Conservation (phyloP, 2,329 filamentous ascomycete genomes). For the Pseudogymnoascus sp. region DNA sequence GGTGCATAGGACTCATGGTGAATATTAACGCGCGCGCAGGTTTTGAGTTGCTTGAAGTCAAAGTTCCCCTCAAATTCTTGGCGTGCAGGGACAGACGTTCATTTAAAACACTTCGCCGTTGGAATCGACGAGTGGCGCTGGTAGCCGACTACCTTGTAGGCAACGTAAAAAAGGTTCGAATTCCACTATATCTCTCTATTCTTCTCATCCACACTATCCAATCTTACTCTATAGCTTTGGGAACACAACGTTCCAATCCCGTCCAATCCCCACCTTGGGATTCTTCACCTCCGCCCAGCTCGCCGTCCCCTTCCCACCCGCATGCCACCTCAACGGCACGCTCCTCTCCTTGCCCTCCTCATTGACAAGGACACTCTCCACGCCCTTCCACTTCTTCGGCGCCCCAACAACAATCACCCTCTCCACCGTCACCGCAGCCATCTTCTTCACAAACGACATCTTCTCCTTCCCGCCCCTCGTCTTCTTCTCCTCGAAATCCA, state of each 20-base stretch:
- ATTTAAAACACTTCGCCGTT: too few relatives aligned
- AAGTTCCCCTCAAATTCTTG: too few relatives aligned
- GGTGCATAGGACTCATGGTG: too few relatives aligned
- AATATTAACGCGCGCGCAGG: too few relatives aligned
- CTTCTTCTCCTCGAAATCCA: conserved; percentile 52
- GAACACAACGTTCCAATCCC: conserved; percentile 47
- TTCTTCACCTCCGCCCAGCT: conserved; percentile 57
- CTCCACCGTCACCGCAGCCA: conserved; percentile 72
- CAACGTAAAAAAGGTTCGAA: too few relatives aligned
- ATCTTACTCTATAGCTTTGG: conserved; percentile 11
- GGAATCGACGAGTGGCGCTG: too few relatives aligned
- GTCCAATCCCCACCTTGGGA: conserved; percentile 53
- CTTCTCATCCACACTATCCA: background rate
- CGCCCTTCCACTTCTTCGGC: conserved; percentile 61
- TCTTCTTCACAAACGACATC: conserved; percentile 60
- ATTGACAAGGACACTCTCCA: conserved; percentile 50
- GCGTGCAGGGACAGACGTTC: too few relatives aligned
- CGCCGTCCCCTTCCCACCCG: conserved; percentile 45
- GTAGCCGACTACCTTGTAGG: too few relatives aligned
- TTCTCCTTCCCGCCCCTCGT: conserved; percentile 43
- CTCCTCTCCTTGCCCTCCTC: conserved; percentile 47
- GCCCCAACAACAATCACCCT: conserved; percentile 79
- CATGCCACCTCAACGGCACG: conserved; percentile 53
- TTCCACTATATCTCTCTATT: background rate
- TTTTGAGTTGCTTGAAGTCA: too few relatives aligned